Evolutionary conservation across 2,329 filamentous ascomycete genomes (phyloP).

Genomic region (Ascochyta fabae): DNA sequence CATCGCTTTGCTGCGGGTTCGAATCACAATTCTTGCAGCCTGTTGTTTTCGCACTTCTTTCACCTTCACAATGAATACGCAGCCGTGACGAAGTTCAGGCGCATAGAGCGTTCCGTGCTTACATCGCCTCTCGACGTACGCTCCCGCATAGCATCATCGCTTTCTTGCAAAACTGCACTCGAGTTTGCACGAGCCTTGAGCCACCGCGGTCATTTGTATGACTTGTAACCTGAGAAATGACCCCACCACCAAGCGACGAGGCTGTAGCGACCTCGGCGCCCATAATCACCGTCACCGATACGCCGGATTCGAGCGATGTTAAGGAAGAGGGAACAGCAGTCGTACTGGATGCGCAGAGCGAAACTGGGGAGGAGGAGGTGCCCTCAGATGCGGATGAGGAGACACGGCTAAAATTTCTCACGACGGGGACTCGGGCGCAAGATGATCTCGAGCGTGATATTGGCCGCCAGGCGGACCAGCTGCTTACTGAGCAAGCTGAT

Average conservation of each 20-base stretch:
- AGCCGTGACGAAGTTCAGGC: background rate
- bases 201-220: background rate
- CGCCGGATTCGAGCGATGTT: conserved; percentile 15
- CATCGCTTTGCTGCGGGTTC: conserved; percentile 1
- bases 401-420: conserved; percentile 48
- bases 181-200: background rate
- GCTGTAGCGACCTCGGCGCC: conserved; percentile 19
- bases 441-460: conserved; percentile 92
- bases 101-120: background rate
- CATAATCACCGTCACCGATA: conserved; percentile 11
- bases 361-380: conserved; percentile 25
- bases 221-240: conserved; percentile 13
- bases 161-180: background rate
- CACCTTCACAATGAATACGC: background rate
- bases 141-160: background rate
- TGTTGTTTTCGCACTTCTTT: background rate
- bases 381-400: conserved; percentile 50
- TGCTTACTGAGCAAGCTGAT: conserved; percentile 67
- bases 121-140: background rate
- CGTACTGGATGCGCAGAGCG: conserved; percentile 17
- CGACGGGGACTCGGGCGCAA: conserved; percentile 70
- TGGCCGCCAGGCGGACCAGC: conserved; percentile 66
- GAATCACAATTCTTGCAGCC: background rate
- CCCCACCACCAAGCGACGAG: conserved; percentile 13
- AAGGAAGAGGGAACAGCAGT: conserved; percentile 8